Evolutionary conservation across 129 eudicot genomes (phyloP).

Genomic region (Centrapalus pauciflorus): DNA sequence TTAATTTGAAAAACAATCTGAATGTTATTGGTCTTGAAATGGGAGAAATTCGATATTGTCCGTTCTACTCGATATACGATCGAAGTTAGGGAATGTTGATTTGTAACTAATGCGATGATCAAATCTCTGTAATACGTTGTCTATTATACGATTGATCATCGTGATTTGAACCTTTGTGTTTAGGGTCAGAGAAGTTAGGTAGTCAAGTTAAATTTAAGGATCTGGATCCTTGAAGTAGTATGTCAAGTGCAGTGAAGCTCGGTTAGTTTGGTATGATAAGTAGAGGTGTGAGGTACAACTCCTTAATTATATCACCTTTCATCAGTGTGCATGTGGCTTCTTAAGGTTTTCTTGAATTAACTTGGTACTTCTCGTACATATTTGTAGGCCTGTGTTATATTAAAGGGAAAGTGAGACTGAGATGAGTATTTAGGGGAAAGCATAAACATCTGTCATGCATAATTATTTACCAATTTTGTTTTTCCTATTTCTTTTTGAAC

Average conservation of each 20-base stretch:
- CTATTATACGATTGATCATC: neutral
- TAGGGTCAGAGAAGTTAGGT: constrained; percentile 13
- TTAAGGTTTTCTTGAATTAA: neutral
- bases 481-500: neutral
- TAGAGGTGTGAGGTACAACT: constrained; percentile 6
- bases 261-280: neutral
- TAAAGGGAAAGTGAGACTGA: neutral
- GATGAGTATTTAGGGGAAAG: neutral
- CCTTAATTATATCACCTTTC: neutral
- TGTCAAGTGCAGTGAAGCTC: constrained; percentile 4
- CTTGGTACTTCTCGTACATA: neutral
- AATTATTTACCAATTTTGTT: neutral
- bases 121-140: neutral
- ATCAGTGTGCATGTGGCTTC: neutral
- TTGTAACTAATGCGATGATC: constrained; percentile 1
- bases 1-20: neutral
- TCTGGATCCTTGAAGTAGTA: constrained; percentile 20
- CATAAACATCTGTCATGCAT: neutral
- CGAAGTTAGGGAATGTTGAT: constrained; percentile 17
- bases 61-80: neutral
- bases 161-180: neutral
- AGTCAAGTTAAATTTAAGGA: constrained; percentile 1
- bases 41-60: neutral
- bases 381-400: neutral
- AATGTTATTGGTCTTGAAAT: neutral